Percentiles rank a stretch among this genome's conserved stretches.
Evolutionary conservation across 2,329 filamentous ascomycete genomes (phyloP).

Genomic region (Fusarium ambrosium): DNA sequence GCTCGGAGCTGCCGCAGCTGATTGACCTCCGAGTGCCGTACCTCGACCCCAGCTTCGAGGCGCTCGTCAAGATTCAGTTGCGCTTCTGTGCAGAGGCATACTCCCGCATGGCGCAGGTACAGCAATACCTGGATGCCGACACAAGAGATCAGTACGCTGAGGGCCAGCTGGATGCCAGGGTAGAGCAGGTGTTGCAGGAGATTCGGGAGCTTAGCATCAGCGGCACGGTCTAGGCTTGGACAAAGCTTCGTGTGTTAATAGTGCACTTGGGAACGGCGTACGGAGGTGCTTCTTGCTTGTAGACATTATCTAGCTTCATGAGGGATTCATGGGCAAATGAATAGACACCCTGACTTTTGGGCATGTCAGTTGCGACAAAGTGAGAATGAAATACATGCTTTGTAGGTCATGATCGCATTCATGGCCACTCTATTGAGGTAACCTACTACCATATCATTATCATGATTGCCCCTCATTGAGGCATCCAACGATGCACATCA

Average conservation of each 20-base stretch:
- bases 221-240: slow-evolving; percentile 68
- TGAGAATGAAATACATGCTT: background rate
- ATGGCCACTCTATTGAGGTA: background rate
- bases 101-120: slow-evolving; percentile 97
- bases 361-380: background rate
- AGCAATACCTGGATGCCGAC: slow-evolving; percentile 96
- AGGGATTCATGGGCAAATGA: slow-evolving; percentile 38
- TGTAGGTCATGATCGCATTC: background rate
- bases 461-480: background rate
- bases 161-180: slow-evolving; percentile 89
- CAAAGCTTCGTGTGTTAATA: slow-evolving; percentile 18
- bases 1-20: slow-evolving; percentile 90
- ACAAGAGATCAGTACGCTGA: slow-evolving; percentile 96
- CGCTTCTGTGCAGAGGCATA: slow-evolving; percentile 98
- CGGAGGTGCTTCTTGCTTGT: slow-evolving; percentile 44
- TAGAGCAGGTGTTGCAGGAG: slow-evolving; percentile 96
- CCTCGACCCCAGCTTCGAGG: slow-evolving; percentile 96
- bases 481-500: background rate
- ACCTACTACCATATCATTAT: background rate
- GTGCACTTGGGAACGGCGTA: slow-evolving; percentile 46
- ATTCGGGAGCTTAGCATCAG: slow-evolving; percentile 97
- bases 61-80: slow-evolving; percentile 97
- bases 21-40: slow-evolving; percentile 98
- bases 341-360: slow-evolving; percentile 42
- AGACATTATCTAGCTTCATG: slow-evolving; percentile 43